Percentiles rank a stretch among this genome's conserved stretches.
These are phyloP conservation scores for Salix exigua DNA, from an alignment of 345 rosid species.

Conservation along the genomic window DNA sequence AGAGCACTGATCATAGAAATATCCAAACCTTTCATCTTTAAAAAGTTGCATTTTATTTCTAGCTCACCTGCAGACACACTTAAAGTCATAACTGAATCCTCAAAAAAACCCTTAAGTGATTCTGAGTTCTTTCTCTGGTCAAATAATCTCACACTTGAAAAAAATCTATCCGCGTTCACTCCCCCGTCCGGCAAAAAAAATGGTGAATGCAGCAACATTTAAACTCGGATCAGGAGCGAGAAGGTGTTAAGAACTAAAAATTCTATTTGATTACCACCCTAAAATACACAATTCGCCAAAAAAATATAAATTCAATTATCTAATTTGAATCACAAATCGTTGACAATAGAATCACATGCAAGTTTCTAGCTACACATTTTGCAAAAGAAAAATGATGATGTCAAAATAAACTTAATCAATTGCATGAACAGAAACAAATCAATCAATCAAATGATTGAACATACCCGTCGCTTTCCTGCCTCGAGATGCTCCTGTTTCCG, in stretches of 20 bases:
- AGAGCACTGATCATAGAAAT: not conserved
- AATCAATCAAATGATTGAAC: not conserved
- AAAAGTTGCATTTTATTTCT: not conserved
- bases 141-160: not conserved
- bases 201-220: not conserved
- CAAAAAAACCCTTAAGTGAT: not conserved
- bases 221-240: not conserved
- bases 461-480: constrained; percentile 94
- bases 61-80: not conserved
- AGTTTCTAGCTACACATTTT: not conserved
- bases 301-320: not conserved
- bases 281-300: not conserved
- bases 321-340: not conserved
- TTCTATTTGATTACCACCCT: not conserved
- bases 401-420: not conserved
- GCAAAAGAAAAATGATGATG: not conserved
- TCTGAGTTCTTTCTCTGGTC: not conserved
- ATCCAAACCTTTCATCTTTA: not conserved
- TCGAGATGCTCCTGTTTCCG: constrained; percentile 80
- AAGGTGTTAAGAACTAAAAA: not conserved
- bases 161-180: not conserved
- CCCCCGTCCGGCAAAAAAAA: not conserved
- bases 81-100: not conserved
- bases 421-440: not conserved
- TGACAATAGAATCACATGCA: not conserved